Evolutionary conservation across 2,329 filamentous ascomycete species (phyloP), one percentile per base, ranked within the genome.

Genomic region (Aspergillus sp.): DNA sequence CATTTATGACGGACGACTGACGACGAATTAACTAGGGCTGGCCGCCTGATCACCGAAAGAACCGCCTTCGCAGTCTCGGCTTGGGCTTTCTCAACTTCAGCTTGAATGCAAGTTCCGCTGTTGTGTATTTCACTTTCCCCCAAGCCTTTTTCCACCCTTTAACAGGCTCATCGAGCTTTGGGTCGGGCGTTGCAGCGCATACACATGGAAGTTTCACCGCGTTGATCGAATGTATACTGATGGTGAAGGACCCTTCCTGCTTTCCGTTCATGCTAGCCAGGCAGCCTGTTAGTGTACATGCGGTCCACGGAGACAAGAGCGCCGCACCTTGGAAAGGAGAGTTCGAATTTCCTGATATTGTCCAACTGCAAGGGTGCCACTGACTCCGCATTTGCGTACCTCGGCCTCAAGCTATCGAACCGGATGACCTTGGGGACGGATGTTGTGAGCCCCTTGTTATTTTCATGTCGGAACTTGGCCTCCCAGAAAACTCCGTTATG

Each of bases 111-210:
- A n/a, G 12, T 15, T 6, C 35, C 14, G 6, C 15, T n/a, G 35
- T n/a, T 14, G 4, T 6, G 35, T 37, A 15, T n/a, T 37, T 37
- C 4, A n/a, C 35, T 6, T 37, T 37, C 14, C 15, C 12, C 35
- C 35, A 37, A n/a, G 6, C 35, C 2, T 15, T 15, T 37, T 37
- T 6, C 12, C 4, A n/a, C 14, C 35, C 35, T 15, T n/a, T 37
- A n/a, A n/a, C 6, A n/a, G 12, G 35, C 15, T 7, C 14, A 37
- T 37, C 52, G 58, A 66, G 1, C 63, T 74, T 25, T 6, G 23
- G 15, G 35, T 55, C 44, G 3, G 3, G 14, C 1, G 40, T 35
- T 7, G 27, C 17, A 14, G 41, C 41, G 40, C 56, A 58, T 6
- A 19, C 21, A 27, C 50, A 58, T 6, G 45, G 12, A 7, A 58